A percentile compares a stretch with the other conserved stretches of the same genome.
phyloP scores from a whole-genome alignment of 768 basidiomycete genomes.

The Hypholoma fasciculare region DNA sequence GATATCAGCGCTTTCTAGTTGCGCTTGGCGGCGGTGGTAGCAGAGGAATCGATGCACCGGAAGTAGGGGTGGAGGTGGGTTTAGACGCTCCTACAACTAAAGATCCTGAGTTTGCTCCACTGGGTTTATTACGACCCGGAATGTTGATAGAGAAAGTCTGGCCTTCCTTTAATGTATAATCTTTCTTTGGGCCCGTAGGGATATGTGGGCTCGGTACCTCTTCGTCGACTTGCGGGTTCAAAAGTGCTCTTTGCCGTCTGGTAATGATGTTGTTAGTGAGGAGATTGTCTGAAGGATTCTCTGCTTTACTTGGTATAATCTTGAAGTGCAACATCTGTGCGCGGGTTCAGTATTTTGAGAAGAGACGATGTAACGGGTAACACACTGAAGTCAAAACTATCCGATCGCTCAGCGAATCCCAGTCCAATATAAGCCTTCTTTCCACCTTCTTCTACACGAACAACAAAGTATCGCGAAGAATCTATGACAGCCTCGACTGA shows the following conservation, averaged over 20 bases:
- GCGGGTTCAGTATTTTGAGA: neutral
- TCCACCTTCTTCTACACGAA: slow-evolving; percentile 86
- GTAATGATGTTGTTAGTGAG: neutral
- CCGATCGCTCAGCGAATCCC: slow-evolving; percentile 86
- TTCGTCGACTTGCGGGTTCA: slow-evolving; percentile 49
- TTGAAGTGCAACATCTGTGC: slow-evolving; percentile 77
- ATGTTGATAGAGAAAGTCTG: slow-evolving; percentile 93
- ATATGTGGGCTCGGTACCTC: slow-evolving; percentile 61
- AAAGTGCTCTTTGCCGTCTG: slow-evolving; percentile 65
- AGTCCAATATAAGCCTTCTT: slow-evolving; percentile 92
- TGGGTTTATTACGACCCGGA: slow-evolving; percentile 67
- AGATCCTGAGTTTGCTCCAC: slow-evolving; percentile 23
- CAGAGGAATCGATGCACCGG: slow-evolving; percentile 58
- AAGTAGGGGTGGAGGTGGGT: slow-evolving; percentile 17
- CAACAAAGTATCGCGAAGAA: slow-evolving; percentile 92
- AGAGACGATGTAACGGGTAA: slow-evolving; percentile 3
- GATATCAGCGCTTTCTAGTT: slow-evolving; percentile 42
- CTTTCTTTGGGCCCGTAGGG: slow-evolving; percentile 83
- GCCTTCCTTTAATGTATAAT: slow-evolving; percentile 92
- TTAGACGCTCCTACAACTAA: slow-evolving; percentile 33
- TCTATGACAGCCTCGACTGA: slow-evolving; percentile 95
- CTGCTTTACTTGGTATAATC: slow-evolving; percentile 88
- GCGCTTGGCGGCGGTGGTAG: slow-evolving; percentile 82
- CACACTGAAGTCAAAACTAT: slow-evolving; percentile 93
- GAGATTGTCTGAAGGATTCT: no score